phyloP scores from a whole-genome alignment of 305 asterid genomes.

The Ajuga reptans region DNA sequence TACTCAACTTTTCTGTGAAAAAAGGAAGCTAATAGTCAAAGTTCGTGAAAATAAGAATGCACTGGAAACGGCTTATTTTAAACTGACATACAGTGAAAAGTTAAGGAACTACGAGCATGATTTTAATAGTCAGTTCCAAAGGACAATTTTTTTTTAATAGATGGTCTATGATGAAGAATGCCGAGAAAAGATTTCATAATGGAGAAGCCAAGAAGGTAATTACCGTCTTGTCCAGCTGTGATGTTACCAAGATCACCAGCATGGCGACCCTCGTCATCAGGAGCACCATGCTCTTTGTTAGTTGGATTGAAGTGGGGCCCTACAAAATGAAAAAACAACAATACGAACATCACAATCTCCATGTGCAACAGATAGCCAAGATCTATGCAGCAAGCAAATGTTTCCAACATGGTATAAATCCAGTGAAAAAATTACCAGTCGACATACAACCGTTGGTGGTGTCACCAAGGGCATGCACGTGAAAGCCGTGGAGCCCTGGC shows the following conservation, averaged over 20 bases:
- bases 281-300: conserved; percentile 86
- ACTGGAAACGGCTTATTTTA: no score
- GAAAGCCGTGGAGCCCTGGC: conserved; percentile 92
- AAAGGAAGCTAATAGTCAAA: neutral
- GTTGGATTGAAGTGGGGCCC: conserved; percentile 92
- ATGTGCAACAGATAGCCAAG: neutral
- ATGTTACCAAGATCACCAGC: conserved; percentile 98
- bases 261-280: conserved; percentile 81
- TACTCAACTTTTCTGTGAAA: neutral
- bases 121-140: neutral
- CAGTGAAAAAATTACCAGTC: conserved; percentile 49
- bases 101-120: neutral
- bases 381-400: neutral
- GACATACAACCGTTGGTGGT: conserved; percentile 94
- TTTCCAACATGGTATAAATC: neutral
- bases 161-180: neutral
- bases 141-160: no score
- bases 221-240: conserved; percentile 77
- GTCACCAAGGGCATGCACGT: conserved; percentile 94
- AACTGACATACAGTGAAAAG: neutral
- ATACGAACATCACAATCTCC: neutral
- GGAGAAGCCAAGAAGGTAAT: neutral
- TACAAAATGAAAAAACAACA: conserved; percentile 21
- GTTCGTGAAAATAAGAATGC: neutral
- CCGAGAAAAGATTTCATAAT: neutral